Conservation (phyloP, 176 grass and related monocot genomes). For the Zizania latifolia region DNA sequence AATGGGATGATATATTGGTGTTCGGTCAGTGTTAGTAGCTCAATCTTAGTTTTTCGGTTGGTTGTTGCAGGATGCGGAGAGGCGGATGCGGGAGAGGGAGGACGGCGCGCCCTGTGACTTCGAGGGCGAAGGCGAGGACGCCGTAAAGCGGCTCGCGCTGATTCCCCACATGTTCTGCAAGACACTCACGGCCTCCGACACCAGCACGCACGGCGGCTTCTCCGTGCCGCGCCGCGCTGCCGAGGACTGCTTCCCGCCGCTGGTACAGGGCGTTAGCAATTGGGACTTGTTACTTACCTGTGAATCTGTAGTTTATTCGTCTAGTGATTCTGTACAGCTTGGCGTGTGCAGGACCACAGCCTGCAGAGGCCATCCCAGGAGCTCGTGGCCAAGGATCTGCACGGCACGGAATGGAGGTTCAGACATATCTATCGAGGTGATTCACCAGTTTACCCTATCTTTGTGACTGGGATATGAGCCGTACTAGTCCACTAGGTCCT, state of each 20-base stretch:
- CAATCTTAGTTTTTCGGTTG: background rate
- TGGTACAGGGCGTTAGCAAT: constrained; percentile 38
- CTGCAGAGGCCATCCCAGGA: constrained; percentile 81
- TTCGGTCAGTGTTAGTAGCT: background rate
- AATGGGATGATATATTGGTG: background rate
- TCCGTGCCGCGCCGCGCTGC: constrained; percentile 89
- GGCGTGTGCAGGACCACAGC: constrained; percentile 57
- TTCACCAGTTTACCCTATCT: background rate
- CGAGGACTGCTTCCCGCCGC: constrained; percentile 91
- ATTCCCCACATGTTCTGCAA: constrained; percentile 97
- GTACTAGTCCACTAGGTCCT: background rate
- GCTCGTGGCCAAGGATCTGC: constrained; percentile 85
- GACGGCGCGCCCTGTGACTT: constrained; percentile 26
- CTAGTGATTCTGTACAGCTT: constrained; percentile 19
- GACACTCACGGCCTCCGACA: constrained; percentile 89
- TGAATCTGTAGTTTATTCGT: background rate
- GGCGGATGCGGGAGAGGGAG: constrained; percentile 21
- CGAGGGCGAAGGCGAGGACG: constrained; percentile 32
- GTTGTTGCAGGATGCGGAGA: constrained; percentile 23
- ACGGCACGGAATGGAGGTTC: constrained; percentile 83
- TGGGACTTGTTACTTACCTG: background rate
- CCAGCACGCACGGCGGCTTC: constrained; percentile 90
- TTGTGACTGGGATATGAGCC: background rate
- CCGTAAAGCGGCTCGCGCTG: constrained; percentile 27
- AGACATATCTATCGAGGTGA: constrained; percentile 80